phyloP scores from a whole-genome alignment of 2,329 filamentous ascomycete species.

The Penicillium aurantiogriseum region DNA sequence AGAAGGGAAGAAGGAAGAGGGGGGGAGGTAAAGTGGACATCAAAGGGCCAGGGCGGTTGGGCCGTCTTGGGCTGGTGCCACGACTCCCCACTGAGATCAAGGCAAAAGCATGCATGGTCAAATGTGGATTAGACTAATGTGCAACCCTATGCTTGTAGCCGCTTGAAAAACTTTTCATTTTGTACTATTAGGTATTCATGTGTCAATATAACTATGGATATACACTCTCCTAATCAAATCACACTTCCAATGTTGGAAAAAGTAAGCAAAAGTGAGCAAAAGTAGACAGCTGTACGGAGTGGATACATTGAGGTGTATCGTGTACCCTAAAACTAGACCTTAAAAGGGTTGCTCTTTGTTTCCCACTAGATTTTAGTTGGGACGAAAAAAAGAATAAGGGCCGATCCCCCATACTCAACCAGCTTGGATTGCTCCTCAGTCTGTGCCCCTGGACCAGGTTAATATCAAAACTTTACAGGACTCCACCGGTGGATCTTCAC shows the following conservation, averaged over 20 bases:
- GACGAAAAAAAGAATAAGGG: slow-evolving; percentile 15
- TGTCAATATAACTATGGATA: not conserved
- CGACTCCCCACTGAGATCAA: slow-evolving; percentile 37
- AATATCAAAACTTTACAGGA: slow-evolving; percentile 11
- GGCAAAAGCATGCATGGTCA: slow-evolving; percentile 31
- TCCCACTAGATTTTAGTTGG: slow-evolving; percentile 8
- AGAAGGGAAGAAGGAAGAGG: slow-evolving; percentile 18
- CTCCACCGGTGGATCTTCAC: slow-evolving; percentile 12
- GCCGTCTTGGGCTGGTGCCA: slow-evolving; percentile 45
- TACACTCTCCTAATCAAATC: not conserved
- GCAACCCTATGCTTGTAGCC: slow-evolving; percentile 20
- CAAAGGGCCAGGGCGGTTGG: slow-evolving; percentile 32
- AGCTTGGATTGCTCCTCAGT: slow-evolving; percentile 24
- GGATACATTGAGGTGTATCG: not conserved
- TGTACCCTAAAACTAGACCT: slow-evolving; percentile 4
- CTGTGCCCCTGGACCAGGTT: slow-evolving; percentile 20
- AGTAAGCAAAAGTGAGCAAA: not conserved
- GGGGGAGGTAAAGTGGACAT: slow-evolving; percentile 35
- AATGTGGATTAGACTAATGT: slow-evolving; percentile 30
- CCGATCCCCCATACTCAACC: slow-evolving; percentile 19
- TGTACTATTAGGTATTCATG: not conserved
- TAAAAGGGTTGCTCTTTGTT: not conserved
- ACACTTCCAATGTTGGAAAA: not conserved
- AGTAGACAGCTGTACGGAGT: not conserved
- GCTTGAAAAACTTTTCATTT: not conserved